These are phyloP conservation scores for Dryas octopetala DNA, from an alignment of 306 rosid species.

Conservation along the genomic window DNA sequence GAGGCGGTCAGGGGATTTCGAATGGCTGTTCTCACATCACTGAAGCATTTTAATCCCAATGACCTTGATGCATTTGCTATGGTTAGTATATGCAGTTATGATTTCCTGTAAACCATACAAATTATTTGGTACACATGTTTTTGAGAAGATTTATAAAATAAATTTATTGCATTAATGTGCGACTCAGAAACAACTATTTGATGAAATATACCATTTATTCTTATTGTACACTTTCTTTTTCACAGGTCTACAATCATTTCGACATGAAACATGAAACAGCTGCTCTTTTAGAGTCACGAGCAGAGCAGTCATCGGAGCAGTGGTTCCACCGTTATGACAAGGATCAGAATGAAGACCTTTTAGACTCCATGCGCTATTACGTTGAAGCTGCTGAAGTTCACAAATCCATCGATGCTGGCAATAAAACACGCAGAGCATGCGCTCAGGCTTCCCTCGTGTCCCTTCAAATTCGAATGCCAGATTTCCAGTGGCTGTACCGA, in stretches of 20 bases:
- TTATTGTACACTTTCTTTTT: conserved; percentile 12
- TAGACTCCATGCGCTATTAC: conserved; percentile 88
- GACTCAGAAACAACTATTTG: background rate
- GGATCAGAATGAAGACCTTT: conserved; percentile 87
- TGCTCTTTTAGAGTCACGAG: conserved; percentile 85
- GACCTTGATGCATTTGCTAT: conserved; percentile 96
- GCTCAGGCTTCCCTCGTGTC: conserved; percentile 96
- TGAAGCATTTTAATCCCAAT: conserved; percentile 92
- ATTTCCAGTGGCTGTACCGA: conserved; percentile 75
- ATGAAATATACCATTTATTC: background rate
- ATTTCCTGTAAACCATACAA: conserved; percentile 1
- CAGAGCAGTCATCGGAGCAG: conserved; percentile 69
- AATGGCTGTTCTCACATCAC: conserved; percentile 95
- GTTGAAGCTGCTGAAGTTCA: conserved; percentile 98
- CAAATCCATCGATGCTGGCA: conserved; percentile 95
- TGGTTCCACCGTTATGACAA: conserved; percentile 74
- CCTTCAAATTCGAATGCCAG: conserved; percentile 96
- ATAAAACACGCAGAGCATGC: conserved; percentile 79
- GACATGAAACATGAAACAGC: conserved; percentile 99
- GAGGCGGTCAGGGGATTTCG: conserved; percentile 93
- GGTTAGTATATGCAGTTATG: conserved; percentile 55
- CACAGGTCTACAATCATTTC: conserved; percentile 89
- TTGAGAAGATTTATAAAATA: conserved; percentile 10
- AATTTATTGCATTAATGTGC: background rate
- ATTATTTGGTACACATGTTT: conserved; percentile 3